Conservation (phyloP, 192 early-diverging fungal species). For the Coemansia aciculifera region DNA sequence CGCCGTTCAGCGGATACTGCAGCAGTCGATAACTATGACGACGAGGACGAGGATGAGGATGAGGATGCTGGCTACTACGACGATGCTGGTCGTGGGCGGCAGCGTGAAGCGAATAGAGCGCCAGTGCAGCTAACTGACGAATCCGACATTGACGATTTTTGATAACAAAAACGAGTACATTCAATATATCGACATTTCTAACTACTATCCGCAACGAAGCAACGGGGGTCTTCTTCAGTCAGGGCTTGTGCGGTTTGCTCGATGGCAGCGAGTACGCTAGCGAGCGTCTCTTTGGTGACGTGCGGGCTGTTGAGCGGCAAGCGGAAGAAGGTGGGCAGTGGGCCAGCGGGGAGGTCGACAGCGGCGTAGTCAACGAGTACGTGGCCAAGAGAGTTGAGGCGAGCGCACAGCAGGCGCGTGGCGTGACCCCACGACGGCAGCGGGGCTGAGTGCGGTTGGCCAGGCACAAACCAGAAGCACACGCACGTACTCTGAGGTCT, state of each 20-base stretch:
- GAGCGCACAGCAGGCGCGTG: constrained; percentile 37
- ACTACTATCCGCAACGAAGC: not conserved
- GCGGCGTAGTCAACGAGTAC: constrained; percentile 75
- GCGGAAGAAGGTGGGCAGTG: constrained; percentile 67
- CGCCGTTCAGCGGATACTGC: not conserved
- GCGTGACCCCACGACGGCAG: constrained; percentile 18
- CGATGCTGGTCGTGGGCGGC: not conserved
- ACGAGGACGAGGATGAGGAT: not conserved
- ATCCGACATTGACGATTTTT: constrained; percentile 32
- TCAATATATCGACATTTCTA: not conserved
- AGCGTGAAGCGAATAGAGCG: constrained; percentile 28
- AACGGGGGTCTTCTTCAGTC: not conserved
- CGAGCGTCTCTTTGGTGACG: constrained; percentile 56
- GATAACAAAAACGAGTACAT: not conserved
- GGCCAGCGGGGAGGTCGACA: constrained; percentile 3
- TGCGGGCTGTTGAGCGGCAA: constrained; percentile 68
- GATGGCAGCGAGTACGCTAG: constrained; percentile 58
- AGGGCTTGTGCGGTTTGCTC: constrained; percentile 41
- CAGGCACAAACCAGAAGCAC: constrained; percentile 78
- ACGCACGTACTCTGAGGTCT: constrained; percentile 49
- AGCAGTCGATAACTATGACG: not conserved
- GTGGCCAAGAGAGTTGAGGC: constrained; percentile 53
- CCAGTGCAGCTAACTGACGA: constrained; percentile 33
- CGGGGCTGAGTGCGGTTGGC: not conserved
- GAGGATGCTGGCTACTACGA: constrained; percentile 3